Conservation (phyloP, 2,329 filamentous ascomycete genomes). For the Dactylellina parvicollis region DNA sequence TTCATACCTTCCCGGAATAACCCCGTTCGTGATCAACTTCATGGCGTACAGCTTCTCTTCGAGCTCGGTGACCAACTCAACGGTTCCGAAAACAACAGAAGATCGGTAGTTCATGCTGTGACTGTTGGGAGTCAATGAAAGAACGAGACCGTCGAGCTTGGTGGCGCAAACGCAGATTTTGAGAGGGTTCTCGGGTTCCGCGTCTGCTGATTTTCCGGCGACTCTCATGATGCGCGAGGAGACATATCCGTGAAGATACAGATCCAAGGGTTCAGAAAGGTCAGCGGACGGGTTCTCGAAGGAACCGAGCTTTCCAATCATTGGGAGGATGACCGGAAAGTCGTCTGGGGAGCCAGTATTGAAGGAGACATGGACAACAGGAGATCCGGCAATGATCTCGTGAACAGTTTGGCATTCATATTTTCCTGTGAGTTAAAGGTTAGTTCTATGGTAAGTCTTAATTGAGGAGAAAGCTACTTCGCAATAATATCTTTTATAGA, state of each 20-base stretch:
- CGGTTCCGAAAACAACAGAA: conserved; percentile 79
- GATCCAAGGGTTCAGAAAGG: conserved; percentile 73
- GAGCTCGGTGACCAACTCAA: conserved; percentile 71
- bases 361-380: conserved; percentile 83
- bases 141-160: conserved; percentile 80
- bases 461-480: neutral
- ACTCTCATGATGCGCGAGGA: conserved; percentile 79
- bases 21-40: conserved; percentile 78
- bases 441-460: conserved; percentile 1
- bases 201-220: conserved; percentile 60
- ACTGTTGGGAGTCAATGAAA: conserved; percentile 79
- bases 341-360: conserved; percentile 68
- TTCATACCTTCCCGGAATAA: conserved; percentile 75
- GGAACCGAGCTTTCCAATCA: conserved; percentile 84
- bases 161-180: conserved; percentile 78
- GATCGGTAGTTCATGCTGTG: conserved; percentile 90
- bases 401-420: conserved; percentile 81
- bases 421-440: conserved; percentile 64
- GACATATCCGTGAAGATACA: conserved; percentile 87
- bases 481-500: neutral
- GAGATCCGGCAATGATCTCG: conserved; percentile 76
- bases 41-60: conserved; percentile 82
- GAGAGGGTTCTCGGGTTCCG: conserved; percentile 62
- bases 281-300: conserved; percentile 72
- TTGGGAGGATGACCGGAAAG: conserved; percentile 81